Base-by-base conservation (phyloP, 2,329 filamentous ascomycete species). In the Xylariales sp. region DNA sequence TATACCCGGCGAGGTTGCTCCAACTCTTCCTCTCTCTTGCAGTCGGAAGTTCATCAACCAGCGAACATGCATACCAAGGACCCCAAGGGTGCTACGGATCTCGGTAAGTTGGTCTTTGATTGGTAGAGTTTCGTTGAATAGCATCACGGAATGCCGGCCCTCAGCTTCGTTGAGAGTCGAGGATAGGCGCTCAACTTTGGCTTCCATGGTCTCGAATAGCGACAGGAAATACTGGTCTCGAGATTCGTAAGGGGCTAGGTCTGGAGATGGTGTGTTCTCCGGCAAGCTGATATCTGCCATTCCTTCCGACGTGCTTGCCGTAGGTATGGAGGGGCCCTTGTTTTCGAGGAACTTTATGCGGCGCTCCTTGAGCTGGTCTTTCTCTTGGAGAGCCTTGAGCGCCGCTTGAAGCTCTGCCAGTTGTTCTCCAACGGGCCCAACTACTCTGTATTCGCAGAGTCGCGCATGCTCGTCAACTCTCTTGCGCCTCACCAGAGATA, bases 41-140 rank as follows among this genome's bases (percentile, higher is more conserved):
- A 84, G 78, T 66, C 83, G 83, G 68, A 83, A 81, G 67, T 85
- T 86, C 76, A 88, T 83, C 34, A 88, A 80, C 85, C 85, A 88
- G 64, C 85, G 84, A 52, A 88, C 84, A 70, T 89, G 86, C 86
- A 88, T 88, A 62, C 84, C 83, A 50, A 89, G 81, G 72, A 87
- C 85, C 58, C 86, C 86, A 67, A 87, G 80, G 70, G 84, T 87
- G 77, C 84, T 87, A 50, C 84, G 81, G 49, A 88, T 80, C 75
- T 90, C 88, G 3, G 85, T 83, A n/a, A 90, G 83, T 76, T 89
- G 86, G 66, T 90, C 87, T 64, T 88, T 87, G 68, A 90, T 84
- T 7, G 85, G 87, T 73, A 88, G 83, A 5, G 87, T 85, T 75
- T 90, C 86, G 72, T 89, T 89, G 74, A 90, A 82, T 8, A 88